A percentile compares a stretch with the other conserved stretches of the same genome.
phyloP scores from a whole-genome alignment of 192 early-diverging fungal species.

The Paraglomus occultum region DNA sequence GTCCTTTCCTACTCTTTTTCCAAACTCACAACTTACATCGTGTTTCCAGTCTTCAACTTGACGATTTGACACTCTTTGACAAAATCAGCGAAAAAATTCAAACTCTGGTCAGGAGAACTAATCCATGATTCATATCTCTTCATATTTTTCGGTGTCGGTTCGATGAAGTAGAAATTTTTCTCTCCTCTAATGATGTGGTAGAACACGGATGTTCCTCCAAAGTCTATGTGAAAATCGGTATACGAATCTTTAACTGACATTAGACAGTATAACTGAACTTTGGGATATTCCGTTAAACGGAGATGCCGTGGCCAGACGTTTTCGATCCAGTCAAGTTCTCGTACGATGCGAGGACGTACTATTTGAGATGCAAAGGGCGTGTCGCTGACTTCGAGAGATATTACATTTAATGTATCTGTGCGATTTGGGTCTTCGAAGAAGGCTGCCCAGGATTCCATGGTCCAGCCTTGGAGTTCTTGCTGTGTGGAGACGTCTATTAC shows the following conservation, averaged over 20 bases:
- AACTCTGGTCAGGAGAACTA: slow-evolving; percentile 78
- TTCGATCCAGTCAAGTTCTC: slow-evolving; percentile 88
- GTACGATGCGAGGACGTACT: slow-evolving; percentile 73
- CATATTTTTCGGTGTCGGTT: slow-evolving; percentile 78
- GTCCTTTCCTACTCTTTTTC: no score
- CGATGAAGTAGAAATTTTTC: slow-evolving; percentile 89
- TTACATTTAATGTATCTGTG: slow-evolving; percentile 80
- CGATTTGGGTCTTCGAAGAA: slow-evolving; percentile 69
- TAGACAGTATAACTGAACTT: slow-evolving; percentile 87
- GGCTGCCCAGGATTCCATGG: slow-evolving; percentile 78
- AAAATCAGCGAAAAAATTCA: slow-evolving; percentile 80
- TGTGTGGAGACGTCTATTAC: slow-evolving; percentile 91
- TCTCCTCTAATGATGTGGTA: slow-evolving; percentile 86
- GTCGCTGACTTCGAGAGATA: slow-evolving; percentile 81
- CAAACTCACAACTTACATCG: slow-evolving; percentile 58
- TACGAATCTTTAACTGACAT: slow-evolving; percentile 90
- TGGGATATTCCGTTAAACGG: slow-evolving; percentile 72
- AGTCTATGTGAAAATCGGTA: slow-evolving; percentile 63
- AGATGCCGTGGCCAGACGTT: slow-evolving; percentile 76
- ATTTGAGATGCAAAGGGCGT: slow-evolving; percentile 66
- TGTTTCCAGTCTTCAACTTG: slow-evolving; percentile 74
- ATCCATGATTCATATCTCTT: slow-evolving; percentile 91
- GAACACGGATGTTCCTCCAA: slow-evolving; percentile 83
- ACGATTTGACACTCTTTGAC: slow-evolving; percentile 80
- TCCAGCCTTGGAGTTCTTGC: slow-evolving; percentile 72